Conservation (phyloP, 345 rosid species). For the Citrus reticulata region DNA sequence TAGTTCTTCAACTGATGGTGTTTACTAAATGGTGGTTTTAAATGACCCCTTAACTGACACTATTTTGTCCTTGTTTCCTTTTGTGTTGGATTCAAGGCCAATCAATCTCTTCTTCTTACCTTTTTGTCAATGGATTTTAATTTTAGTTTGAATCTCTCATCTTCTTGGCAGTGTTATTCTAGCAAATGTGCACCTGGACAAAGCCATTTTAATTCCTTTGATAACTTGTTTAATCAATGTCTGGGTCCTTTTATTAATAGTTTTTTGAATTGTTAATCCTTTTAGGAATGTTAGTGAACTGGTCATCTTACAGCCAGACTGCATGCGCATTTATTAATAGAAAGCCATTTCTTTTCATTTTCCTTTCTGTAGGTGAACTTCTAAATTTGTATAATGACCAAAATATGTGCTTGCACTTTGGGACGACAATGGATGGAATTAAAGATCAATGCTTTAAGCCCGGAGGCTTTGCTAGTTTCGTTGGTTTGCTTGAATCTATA, state of each 20-base stretch:
- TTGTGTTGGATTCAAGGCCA: constrained; percentile 6
- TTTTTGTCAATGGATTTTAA: background rate
- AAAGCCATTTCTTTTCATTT: background rate
- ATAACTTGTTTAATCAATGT: background rate
- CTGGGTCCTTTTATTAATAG: too few relatives aligned
- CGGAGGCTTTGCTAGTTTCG: constrained; percentile 69
- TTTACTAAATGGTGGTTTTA: background rate
- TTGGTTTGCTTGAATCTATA: constrained; percentile 81
- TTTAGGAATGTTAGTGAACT: background rate
- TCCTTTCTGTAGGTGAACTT: constrained; percentile 37
- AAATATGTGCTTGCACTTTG: constrained; percentile 55
- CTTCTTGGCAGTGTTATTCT: background rate
- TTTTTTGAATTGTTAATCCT: background rate
- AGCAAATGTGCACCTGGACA: background rate
- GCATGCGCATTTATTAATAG: background rate
- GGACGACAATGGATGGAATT: constrained; percentile 42
- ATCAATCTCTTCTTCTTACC: background rate
- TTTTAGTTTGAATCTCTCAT: background rate
- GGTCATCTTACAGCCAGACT: background rate
- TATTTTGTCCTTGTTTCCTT: background rate
- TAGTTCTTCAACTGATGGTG: background rate
- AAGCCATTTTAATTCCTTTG: background rate
- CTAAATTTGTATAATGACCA: constrained; percentile 37
- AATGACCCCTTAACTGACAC: background rate
- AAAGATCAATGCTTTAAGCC: constrained; percentile 70